These are phyloP conservation scores for Pinus taeda DNA, from an alignment of 75 land plant genomes.

Conservation along the genomic window DNA sequence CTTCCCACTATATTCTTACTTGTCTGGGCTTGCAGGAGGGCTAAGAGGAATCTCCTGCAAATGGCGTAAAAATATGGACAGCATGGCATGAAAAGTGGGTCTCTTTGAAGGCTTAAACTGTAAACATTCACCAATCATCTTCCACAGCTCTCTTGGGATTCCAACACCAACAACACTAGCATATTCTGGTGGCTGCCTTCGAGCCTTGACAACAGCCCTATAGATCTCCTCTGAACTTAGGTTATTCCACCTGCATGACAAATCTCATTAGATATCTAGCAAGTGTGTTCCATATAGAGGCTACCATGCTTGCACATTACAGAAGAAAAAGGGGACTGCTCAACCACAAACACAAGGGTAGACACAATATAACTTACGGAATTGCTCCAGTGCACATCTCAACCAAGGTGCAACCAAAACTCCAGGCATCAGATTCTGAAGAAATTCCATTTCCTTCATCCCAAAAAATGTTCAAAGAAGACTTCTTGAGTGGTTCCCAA, in stretches of 20 bases:
- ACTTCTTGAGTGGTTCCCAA: constrained; percentile 94
- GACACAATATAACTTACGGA: constrained; percentile 58
- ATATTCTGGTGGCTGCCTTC: constrained; percentile 81
- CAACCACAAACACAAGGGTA: background rate
- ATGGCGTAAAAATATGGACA: constrained; percentile 79
- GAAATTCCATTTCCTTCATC: constrained; percentile 86
- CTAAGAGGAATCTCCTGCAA: constrained; percentile 84
- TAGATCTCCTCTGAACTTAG: constrained; percentile 81
- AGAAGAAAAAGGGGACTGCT: background rate
- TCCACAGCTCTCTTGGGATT: constrained; percentile 93
- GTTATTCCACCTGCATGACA: constrained; percentile 79
- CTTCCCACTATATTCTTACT: constrained; percentile 33
- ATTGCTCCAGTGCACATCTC: constrained; percentile 96
- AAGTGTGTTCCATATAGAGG: background rate
- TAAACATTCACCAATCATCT: constrained; percentile 95
- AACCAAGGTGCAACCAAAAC: constrained; percentile 93
- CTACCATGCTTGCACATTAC: constrained; percentile 8
- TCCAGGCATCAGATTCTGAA: constrained; percentile 91
- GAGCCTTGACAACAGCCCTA: constrained; percentile 65
- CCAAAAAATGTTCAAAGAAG: constrained; percentile 72
- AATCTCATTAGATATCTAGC: background rate
- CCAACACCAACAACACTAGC: constrained; percentile 94
- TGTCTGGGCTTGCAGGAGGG: constrained; percentile 92
- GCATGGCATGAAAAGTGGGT: constrained; percentile 83
- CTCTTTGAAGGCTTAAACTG: constrained; percentile 88